These are phyloP conservation scores for Xylona heveae DNA, from an alignment of 495 filamentous ascomycete genomes.

Conservation along the genomic window DNA sequence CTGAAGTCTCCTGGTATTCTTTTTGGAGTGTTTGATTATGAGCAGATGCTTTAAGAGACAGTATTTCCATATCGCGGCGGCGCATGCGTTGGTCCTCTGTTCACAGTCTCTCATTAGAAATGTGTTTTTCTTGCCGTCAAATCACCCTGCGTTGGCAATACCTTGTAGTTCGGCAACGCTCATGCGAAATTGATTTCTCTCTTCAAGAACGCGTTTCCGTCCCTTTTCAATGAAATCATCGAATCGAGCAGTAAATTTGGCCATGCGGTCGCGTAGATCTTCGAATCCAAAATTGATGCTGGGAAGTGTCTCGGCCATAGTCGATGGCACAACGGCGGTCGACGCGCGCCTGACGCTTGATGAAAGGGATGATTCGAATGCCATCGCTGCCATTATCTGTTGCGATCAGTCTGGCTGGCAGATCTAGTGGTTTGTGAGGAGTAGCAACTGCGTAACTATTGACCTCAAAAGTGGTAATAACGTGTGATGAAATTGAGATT, in stretches of 20 bases:
- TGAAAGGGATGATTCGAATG: constrained; percentile 61
- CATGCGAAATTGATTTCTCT: constrained; percentile 82
- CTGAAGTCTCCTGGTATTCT: constrained; percentile 67
- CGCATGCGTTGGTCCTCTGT: constrained; percentile 80
- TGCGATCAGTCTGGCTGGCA: constrained; percentile 3
- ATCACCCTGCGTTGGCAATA: constrained; percentile 18
- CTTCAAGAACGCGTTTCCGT: constrained; percentile 70
- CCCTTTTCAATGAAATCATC: constrained; percentile 87
- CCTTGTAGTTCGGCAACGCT: constrained; percentile 79
- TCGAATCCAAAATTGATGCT: constrained; percentile 93
- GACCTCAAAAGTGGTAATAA: too few species aligned
- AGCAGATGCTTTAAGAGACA: constrained; percentile 51
- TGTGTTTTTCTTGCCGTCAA: not conserved
- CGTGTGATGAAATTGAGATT: too few species aligned
- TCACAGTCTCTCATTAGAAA: constrained; percentile 10
- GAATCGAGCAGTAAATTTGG: constrained; percentile 74
- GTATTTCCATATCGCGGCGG: constrained; percentile 67
- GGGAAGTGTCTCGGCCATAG: constrained; percentile 70
- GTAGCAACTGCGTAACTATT: not conserved
- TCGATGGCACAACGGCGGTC: constrained; percentile 30
- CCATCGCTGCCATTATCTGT: constrained; percentile 23
- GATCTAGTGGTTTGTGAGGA: not conserved
- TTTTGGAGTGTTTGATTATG: constrained; percentile 67
- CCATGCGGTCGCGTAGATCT: constrained; percentile 85
- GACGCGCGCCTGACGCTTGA: constrained; percentile 49